These are phyloP conservation scores for Hevea brasiliensis DNA, from an alignment of 345 rosid genomes.

Conservation along the genomic window DNA sequence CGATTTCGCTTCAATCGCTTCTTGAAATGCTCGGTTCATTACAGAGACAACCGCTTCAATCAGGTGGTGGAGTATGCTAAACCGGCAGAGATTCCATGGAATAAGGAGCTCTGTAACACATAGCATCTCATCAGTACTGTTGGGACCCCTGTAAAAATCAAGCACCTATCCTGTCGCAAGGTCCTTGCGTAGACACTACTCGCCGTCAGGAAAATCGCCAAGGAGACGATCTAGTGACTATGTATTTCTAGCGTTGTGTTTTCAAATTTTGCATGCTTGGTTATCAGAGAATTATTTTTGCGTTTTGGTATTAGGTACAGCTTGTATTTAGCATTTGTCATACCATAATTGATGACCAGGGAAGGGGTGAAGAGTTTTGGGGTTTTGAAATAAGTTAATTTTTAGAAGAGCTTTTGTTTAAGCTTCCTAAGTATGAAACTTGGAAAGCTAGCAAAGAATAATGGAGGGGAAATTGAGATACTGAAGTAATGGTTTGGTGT, in stretches of 20 bases:
- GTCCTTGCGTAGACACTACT: constrained; percentile 62
- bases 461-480: background rate
- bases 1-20: constrained; percentile 9
- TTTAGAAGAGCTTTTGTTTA: background rate
- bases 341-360: background rate
- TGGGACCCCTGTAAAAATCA: constrained; percentile 51
- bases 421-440: background rate
- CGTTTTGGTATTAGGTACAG: background rate
- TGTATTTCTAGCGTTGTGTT: background rate
- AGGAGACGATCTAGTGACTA: constrained; percentile 49
- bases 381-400: background rate
- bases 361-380: background rate
- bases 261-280: background rate
- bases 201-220: constrained; percentile 48
- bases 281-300: background rate
- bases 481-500: background rate
- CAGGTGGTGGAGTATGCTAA: constrained; percentile 29
- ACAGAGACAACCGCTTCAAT: constrained; percentile 27
- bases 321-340: background rate
- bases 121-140: constrained; percentile 59
- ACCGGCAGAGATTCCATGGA: constrained; percentile 54
- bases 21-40: constrained; percentile 39
- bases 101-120: constrained; percentile 54
- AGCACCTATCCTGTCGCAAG: constrained; percentile 55
- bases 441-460: background rate